Base-by-base conservation (phyloP, 2,329 filamentous ascomycete genomes). In the Monosporascus sp. region DNA sequence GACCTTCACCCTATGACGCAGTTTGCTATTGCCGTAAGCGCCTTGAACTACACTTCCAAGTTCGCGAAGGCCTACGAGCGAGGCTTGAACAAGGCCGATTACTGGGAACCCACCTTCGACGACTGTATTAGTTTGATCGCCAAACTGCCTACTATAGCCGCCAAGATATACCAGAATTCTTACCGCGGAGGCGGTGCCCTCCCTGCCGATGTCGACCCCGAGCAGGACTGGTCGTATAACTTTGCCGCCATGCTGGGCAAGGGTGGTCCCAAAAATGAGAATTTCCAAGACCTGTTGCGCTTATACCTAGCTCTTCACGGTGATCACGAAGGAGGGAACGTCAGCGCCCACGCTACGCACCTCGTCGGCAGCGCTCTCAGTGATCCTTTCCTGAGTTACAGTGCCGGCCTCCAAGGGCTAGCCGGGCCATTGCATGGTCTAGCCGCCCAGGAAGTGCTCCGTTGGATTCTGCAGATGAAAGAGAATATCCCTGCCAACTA, bases 1-100 rank as follows among this genome's bases (percentile, higher is more conserved):
- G 88, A 93, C 68, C 85, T 97, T 53, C 94, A 99, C 74, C 94
- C 94, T 55, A 99, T 99, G 94, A 97, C 94, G 11, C 93, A 97
- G 72, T 93, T 99, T 64, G 88, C 93, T 61, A 94, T 95, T 63
- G 91, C 92, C 46, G 94, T 97, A 51, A 93, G 91, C 18, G 89
- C 94, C n/a, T 82, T 99, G 57, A 97, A 96, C 77, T 90, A 96
- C 72, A 91, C 91, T 63, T 96, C 91, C 65, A 85, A 87, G 67
- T 99, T 99, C 63, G 94, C 93, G 59, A 92, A 91, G 74, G 88
- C 88, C 20, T 99, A 99, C 72, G 93, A 92, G 72, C 76, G 87
- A 63, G 94, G 94, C 37, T 76, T 97, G 60, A 89, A 86, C 81
- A 99, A 97, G 80, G 89, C 91, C 51, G 91, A 97, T 64, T 97